These are phyloP conservation scores for Rhodamnia rubescens DNA, from an alignment of 345 rosid species.

Conservation along the genomic window DNA sequence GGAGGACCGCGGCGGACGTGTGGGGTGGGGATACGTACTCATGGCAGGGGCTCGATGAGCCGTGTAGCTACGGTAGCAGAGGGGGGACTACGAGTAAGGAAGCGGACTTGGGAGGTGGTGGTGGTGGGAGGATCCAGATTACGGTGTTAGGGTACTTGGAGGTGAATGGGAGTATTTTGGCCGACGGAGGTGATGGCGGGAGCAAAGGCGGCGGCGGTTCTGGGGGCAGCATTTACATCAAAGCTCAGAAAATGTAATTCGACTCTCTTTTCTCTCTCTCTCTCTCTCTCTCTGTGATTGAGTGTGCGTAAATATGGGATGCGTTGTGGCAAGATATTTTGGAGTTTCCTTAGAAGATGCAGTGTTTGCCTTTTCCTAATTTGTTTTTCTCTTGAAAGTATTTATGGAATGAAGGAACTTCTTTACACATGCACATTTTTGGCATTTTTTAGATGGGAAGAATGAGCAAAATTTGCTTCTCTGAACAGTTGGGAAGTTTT, in stretches of 20 bases:
- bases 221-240: conserved; percentile 78
- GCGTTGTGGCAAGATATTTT: neutral
- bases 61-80: conserved; percentile 78
- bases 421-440: neutral
- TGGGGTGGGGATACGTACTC: conserved; percentile 99
- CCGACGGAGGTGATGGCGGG: conserved; percentile 86
- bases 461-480: neutral
- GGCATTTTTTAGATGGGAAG: neutral
- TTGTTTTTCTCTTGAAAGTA: neutral
- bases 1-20: conserved; percentile 79
- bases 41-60: conserved; percentile 71
- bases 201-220: conserved; percentile 92
- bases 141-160: conserved; percentile 30
- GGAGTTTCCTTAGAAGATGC: neutral
- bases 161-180: conserved; percentile 64
- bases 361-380: neutral
- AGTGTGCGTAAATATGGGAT: neutral
- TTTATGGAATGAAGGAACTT: neutral
- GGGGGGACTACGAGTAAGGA: conserved; percentile 88
- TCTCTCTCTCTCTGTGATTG: neutral
- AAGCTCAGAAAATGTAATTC: conserved; percentile 74
- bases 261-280: too few species aligned
- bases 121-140: conserved; percentile 76
- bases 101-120: conserved; percentile 82
- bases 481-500: neutral